phyloP scores from a whole-genome alignment of 2,329 filamentous ascomycete genomes.

The Cadophora malorum region DNA sequence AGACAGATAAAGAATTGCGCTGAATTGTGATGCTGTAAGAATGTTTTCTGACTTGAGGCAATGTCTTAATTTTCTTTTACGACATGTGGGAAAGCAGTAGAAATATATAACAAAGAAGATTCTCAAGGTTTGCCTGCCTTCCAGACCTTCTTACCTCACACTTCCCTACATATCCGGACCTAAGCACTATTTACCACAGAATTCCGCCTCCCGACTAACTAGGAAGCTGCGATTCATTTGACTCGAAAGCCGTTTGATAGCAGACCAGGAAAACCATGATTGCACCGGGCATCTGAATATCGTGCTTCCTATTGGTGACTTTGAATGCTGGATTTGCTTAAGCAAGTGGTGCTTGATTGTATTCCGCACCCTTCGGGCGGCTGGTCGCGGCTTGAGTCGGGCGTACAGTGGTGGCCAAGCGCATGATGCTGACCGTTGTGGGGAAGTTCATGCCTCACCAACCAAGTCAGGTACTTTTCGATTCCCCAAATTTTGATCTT shows the following conservation, averaged over 20 bases:
- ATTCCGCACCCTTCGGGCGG: neutral
- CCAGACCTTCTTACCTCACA: conserved; percentile 5
- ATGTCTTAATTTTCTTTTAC: conserved; percentile 11
- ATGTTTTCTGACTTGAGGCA: neutral
- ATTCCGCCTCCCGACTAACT: conserved; percentile 9
- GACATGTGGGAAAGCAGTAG: neutral
- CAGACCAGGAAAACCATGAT: neutral
- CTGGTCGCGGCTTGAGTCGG: neutral
- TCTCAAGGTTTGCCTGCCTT: neutral
- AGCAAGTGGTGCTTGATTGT: neutral
- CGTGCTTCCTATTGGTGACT: neutral
- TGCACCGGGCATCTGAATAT: neutral
- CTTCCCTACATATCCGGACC: neutral
- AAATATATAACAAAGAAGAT: conserved; percentile 15
- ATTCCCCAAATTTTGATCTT: conserved; percentile 3
- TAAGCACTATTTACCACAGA: conserved; percentile 9
- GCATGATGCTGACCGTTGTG: neutral
- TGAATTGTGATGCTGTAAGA: neutral
- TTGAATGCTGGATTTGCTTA: neutral
- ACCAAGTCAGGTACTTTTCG: conserved; percentile 12
- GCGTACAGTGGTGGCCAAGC: neutral
- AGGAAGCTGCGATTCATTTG: conserved; percentile 13
- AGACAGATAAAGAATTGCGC: conserved; percentile 9
- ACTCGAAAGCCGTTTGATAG: conserved; percentile 11
- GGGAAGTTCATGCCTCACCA: neutral